Evolutionary conservation across 352 stramenopile species (phyloP), one percentile per base, ranked within the genome.

Genomic region (Thalassiosira hispida): DNA sequence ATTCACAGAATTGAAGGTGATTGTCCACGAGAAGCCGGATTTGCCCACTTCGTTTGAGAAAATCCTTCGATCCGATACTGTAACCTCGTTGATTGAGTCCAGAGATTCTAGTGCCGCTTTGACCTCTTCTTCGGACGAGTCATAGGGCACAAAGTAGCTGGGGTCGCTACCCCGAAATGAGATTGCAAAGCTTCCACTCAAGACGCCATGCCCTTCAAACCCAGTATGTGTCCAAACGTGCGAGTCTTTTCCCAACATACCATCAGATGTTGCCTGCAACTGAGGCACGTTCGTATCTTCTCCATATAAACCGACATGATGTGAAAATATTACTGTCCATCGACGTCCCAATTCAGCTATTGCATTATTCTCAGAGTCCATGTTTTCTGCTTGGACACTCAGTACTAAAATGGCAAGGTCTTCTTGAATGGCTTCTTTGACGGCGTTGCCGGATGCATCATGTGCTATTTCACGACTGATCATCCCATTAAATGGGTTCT

Each of bases 1-100:
- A 46, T 89, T 87, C n/a, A 90, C 72, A 1, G 76, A 86, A 11
- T 81, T 3, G 64, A 90, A 92, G 25, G 80, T 86, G 16, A 92
- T 85, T 12, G 64, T 78, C 72, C 79, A 92, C 16, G 77, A 79
- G 27, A 75, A 84, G 35, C 84, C 84, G 20, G 59, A 85, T 77
- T 75, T 80, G 29, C 74, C 62, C 33, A 60, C 74, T 55, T 79
- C 70, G 20, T 66, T 64, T 53, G 68, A 49, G 62, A 88, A 81
- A 16, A 63, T 55, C n/a, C 40, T 64, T 49, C 72, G 52, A 35
- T 73, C 57, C 9, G 63, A 76, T 16, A 92, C 81, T 18, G 62
- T 47, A 35, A 92, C 86, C 29, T 83, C 31, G 25, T 89, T 89
- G 22, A 92, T 89, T 35, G 80, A 87, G 46, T 86, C 83, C 4